Base-by-base conservation (phyloP, 192 early-diverging fungal species). In the Backusella luteola region DNA sequence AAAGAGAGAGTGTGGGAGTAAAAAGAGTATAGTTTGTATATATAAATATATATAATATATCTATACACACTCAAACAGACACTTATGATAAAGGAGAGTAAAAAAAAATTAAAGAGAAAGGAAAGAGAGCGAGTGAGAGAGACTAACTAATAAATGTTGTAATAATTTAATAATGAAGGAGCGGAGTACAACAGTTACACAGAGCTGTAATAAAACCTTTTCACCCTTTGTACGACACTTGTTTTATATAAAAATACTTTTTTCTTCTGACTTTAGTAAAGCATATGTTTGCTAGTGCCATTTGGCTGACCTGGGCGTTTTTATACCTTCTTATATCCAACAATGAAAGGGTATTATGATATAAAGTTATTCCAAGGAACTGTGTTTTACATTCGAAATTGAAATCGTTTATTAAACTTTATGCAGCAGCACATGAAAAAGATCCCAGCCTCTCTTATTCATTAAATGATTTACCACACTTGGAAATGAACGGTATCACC, bases 231-330 rank as follows among this genome's bases (percentile, higher is more conserved):
- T 63, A 12, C 56, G 2, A 63, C 56, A 23, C 0, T 14, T 4
- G 21, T 29, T 23, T 14, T 63, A 63, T 29, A 63, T 32, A 63
- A 63, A 63, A 63, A 63, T 63, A 63, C 56, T 4, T 63, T 63
- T 56, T 29, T 29, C 26, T 63, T 63, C 56, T 63, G 56, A 63
- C 56, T 63, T 63, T 63, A 63, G 56, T 63, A 63, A 63, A 14
- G 56, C 56, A 63, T 63, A 63, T 63, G 56, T 63, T 29, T 3
- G 4, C 9, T 63, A 63, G 56, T 63, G 56, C 23, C 56, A 63
- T 29, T 63, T 63, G 14, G 32, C 14, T 23, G 26, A 29, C 23
- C 26, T 23, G 53, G 56, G 56, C 56, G 23, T 63, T 23, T 63
- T 53, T 21, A 4, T 53, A 21, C 1, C 21, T n/a, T 59, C 14